A percentile compares a stretch with the other conserved stretches of the same genome.
These are phyloP conservation scores for Ambrosia artemisiifolia DNA, from an alignment of 129 eudicot species.

Conservation along the genomic window DNA sequence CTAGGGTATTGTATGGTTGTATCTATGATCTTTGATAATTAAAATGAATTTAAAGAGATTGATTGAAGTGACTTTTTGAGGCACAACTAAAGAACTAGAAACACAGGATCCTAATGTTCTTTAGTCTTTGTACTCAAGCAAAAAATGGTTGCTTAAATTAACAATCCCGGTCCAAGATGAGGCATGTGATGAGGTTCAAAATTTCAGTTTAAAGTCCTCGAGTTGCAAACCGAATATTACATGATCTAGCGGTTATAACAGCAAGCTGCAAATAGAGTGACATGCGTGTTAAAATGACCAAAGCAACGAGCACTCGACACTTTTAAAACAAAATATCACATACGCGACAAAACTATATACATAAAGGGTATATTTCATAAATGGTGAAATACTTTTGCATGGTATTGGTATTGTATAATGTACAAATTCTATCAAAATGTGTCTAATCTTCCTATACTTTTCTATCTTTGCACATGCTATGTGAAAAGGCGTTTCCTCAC, in stretches of 20 bases:
- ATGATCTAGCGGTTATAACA: neutral
- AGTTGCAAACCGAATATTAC: neutral
- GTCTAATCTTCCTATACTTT: conserved; percentile 26
- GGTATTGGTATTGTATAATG: neutral
- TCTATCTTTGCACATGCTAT: conserved; percentile 21
- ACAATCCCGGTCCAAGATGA: no score
- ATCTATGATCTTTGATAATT: no score
- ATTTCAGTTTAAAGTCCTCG: no score
- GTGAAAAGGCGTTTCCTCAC: conserved; percentile 8
- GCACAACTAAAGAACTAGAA: no score
- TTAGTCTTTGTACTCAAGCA: no score
- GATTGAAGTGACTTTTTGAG: no score
- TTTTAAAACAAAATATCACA: neutral
- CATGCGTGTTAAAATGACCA: neutral
- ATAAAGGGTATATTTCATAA: conserved; percentile 13
- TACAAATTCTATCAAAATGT: conserved; percentile 25
- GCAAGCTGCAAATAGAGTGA: neutral
- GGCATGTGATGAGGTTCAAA: no score
- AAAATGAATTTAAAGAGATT: no score
- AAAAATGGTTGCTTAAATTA: no score
- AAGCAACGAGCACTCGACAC: neutral
- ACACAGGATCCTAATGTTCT: no score
- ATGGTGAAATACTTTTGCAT: conserved; percentile 13
- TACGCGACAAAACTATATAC: conserved; percentile 14
- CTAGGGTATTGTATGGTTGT: no score